Evolutionary conservation across 345 rosid genomes (phyloP).

Genomic region (Aurinia saxatilis): DNA sequence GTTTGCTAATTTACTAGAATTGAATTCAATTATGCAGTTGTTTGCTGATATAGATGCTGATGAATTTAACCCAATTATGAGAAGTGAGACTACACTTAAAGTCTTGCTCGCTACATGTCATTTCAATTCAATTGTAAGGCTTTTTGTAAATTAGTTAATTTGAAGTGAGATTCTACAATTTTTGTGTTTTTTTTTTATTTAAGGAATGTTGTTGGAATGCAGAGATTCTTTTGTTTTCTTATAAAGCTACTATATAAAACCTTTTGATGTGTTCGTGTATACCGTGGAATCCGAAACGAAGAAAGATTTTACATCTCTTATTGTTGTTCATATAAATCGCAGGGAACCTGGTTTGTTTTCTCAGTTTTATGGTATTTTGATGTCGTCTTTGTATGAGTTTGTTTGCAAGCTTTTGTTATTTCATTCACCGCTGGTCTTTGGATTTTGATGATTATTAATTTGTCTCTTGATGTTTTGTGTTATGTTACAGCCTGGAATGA

Average conservation of each 20-base stretch:
- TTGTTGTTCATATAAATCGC: conserved; percentile 81
- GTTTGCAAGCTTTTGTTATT: not conserved
- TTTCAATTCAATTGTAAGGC: conserved; percentile 79
- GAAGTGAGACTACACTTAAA: conserved; percentile 52
- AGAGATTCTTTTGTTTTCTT: conserved; percentile 35
- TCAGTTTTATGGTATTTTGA: not conserved
- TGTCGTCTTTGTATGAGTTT: not conserved
- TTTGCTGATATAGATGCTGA: conserved; percentile 87
- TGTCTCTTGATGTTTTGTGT: not conserved
- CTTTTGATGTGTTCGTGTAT: conserved; percentile 29
- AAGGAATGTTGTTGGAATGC: conserved; percentile 15
- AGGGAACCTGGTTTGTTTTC: conserved; percentile 77
- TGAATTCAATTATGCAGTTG: conserved; percentile 41
- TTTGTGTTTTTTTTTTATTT: not conserved
- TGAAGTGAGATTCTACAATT: not conserved
- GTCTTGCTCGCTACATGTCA: conserved; percentile 86
- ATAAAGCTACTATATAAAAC: not conserved
- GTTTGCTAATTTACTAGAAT: not conserved
- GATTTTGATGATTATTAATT: not conserved
- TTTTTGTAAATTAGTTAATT: not conserved
- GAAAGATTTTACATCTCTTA: conserved; percentile 67
- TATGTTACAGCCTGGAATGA: conserved; percentile 74
- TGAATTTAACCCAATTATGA: conserved; percentile 65
- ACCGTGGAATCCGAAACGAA: conserved; percentile 80
- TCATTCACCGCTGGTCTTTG: not conserved